Base-by-base conservation (phyloP, 2,329 filamentous ascomycete genomes). In the Calycina marina region DNA sequence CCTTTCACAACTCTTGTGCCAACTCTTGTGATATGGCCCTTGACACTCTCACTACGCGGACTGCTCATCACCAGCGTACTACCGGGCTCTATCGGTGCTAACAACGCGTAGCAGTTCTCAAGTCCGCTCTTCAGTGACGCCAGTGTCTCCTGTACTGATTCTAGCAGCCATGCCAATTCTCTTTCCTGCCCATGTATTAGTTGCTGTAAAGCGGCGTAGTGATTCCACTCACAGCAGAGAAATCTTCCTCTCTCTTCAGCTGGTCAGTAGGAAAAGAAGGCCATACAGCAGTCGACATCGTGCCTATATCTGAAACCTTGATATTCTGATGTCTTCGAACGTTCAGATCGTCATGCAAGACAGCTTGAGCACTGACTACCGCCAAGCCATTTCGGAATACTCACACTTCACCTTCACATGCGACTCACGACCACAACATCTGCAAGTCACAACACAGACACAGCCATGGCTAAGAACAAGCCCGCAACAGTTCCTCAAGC, bases 1-100 rank as follows among this genome's bases (percentile, higher is more conserved):
- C 85, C 88, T 55, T 93, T 93, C 41, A 93, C 78, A 41, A 98
- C 78, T 31, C 79, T 74, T n/a, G 83, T 83, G 24, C 90, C 90
- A 20, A 93, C 73, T 33, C 90, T 73, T 1, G 88, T 96, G 38
- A 96, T 72, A 47, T 84, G 82, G 12, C 90, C 90, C 56, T 98
- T 98, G 40, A 96, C 75, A 44, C 71, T 74, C 60, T 98, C 90
- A 34, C 83, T 88, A 35, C 86, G 72, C 35, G 79, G 69, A 10
- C 86, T 92, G 40, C 81, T 90, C 43, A 98, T 68, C 17, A 90
- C 86, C 16, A 98, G 71, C 1, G 88, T 98, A 46, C 77, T 86
- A 6, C 85, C 85, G 1, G 78, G 76, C 50, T 93, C 84, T 41
- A 77, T 69, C 2, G 88, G 85, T 5, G 84, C 79, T 17, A 98